These are phyloP conservation scores for Aspergillus nidulans DNA, from an alignment of 495 filamentous ascomycete genomes.

Conservation along the genomic window DNA sequence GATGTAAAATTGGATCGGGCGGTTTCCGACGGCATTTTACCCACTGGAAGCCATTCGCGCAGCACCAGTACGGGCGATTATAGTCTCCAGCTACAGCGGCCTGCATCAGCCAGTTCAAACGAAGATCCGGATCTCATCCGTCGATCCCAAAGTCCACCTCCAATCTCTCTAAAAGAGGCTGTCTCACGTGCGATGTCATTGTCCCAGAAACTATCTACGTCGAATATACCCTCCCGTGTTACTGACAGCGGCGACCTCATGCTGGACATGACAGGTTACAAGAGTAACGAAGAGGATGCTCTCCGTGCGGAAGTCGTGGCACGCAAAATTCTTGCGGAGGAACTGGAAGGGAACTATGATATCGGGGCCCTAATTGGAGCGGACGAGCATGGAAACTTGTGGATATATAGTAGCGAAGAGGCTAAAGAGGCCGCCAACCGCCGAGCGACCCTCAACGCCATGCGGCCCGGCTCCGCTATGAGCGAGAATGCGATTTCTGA, in stretches of 20 bases:
- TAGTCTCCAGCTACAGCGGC: conserved; percentile 2
- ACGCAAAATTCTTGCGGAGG: conserved; percentile 91
- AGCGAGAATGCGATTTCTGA: conserved; percentile 85
- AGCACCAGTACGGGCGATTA: conserved; percentile 9
- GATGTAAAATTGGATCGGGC: conserved; percentile 47
- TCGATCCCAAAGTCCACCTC: conserved; percentile 72
- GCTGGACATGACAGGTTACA: conserved; percentile 97
- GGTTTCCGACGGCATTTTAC: conserved; percentile 46
- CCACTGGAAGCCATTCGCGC: conserved; percentile 16
- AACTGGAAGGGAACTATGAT: conserved; percentile 91
- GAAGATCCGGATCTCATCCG: conserved; percentile 25
- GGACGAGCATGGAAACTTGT: conserved; percentile 91
- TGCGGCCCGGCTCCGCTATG: conserved; percentile 50
- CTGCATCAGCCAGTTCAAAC: conserved; percentile 12
- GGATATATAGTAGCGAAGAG: conserved; percentile 98
- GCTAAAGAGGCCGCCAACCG: conserved; percentile 73
- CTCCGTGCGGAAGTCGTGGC: conserved; percentile 87
- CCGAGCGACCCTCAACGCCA: conserved; percentile 46
- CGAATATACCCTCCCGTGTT: conserved; percentile 88
- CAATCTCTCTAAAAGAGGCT: conserved; percentile 68
- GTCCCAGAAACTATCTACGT: conserved; percentile 79
- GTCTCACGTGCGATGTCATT: conserved; percentile 77
- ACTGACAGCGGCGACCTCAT: conserved; percentile 94
- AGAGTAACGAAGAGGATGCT: conserved; percentile 86
- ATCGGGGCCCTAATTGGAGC: conserved; percentile 92